Conservation (phyloP, 495 filamentous ascomycete genomes). For the Hypoxylon rickii region DNA sequence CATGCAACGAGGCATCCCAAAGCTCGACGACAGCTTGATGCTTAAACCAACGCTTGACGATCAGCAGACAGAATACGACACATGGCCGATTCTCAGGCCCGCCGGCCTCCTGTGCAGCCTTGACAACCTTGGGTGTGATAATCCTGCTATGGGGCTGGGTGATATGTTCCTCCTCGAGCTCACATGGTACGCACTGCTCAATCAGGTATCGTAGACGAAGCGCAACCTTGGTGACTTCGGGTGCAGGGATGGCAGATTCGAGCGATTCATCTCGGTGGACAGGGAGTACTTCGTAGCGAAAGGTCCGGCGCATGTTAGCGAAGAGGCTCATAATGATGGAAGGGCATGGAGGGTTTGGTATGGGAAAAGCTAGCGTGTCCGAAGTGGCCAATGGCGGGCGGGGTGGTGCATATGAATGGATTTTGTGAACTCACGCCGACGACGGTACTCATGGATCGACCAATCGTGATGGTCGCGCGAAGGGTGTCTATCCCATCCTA, state of each 20-base stretch:
- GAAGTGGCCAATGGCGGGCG: neutral
- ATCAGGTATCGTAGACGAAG: constrained; percentile 90
- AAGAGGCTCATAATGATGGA: constrained; percentile 9
- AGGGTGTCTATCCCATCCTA: constrained; percentile 50
- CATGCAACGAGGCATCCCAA: constrained; percentile 87
- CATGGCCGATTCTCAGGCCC: constrained; percentile 74
- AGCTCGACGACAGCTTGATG: constrained; percentile 79
- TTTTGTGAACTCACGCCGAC: constrained; percentile 43
- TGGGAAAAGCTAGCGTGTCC: neutral
- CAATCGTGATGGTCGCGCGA: constrained; percentile 40
- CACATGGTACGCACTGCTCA: constrained; percentile 84
- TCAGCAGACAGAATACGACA: constrained; percentile 80
- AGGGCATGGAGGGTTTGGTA: neutral
- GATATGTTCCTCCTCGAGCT: constrained; percentile 72
- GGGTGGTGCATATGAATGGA: neutral
- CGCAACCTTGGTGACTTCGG: constrained; percentile 82
- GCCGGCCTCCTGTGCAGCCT: constrained; percentile 79
- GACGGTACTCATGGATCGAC: constrained; percentile 45
- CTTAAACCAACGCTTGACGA: constrained; percentile 91
- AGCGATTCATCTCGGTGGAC: constrained; percentile 56
- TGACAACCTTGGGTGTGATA: constrained; percentile 77
- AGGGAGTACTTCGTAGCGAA: constrained; percentile 61
- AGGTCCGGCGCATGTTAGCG: constrained; percentile 20
- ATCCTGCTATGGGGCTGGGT: constrained; percentile 80
- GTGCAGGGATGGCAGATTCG: constrained; percentile 65